Evolutionary conservation across 768 basidiomycete genomes (phyloP), one percentile per base, ranked within the genome.

Genomic region (Suillus sp.): DNA sequence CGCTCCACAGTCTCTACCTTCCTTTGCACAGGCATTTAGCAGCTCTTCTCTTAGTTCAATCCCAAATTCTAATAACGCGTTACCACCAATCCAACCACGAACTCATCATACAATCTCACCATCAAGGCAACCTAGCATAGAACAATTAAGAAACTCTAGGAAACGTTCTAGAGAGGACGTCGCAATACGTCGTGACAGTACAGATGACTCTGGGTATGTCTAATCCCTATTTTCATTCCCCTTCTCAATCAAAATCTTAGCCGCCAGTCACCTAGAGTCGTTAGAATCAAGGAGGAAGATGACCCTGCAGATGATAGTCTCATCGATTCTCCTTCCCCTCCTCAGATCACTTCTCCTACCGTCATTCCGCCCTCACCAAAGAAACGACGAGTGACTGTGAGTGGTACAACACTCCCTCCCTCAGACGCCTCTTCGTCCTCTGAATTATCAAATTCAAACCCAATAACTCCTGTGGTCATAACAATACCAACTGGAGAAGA

Each of bases 1-100:
- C 75, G 78, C 80, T 68, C 74, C 79, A 65, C 88, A 87, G 73
- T 87, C 90, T 11, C 84, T 93, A 43, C 91, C 91, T 45, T 89
- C 91, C 48, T 93, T 93, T 75, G 86, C 88, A 2, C 87, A 90
- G 77, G 85, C 91, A 0, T 93, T 93, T 77, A 85, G 82, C 72
- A 78, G 68, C 59, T 82, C 83, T 1, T 85, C 86, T 7, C 75
- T 90, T 61, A 78, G 72, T 74, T 81, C 76, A 64, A 80, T 86
- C 25, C 74, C 83, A 1, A 72, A 79, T 40, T 77, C 78, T 62
- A 84, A 77, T 74, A 88, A 86, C 73, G 77, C 85, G 47, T 79
- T 91, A 3, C 89, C 90, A 13, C 90, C 89, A 61, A 89, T 91
- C 56, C 86, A 89, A 62, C 68, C 79, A 51, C 56, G 69, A 67